These are phyloP conservation scores for Jacaranda copaia DNA, from an alignment of 257 asterid genomes.

Conservation along the genomic window DNA sequence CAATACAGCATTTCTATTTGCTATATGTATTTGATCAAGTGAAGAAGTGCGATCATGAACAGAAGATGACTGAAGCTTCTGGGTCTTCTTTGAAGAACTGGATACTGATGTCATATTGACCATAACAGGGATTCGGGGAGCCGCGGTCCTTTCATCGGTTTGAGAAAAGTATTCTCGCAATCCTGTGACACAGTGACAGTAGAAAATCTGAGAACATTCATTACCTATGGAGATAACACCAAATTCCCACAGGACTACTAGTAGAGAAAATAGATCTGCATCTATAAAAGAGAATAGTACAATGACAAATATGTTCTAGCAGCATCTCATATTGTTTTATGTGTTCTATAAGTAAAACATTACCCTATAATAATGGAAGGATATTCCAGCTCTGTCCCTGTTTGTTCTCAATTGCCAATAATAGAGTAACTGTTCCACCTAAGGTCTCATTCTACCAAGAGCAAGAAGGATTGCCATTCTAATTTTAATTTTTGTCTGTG, in stretches of 20 bases:
- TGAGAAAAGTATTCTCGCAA: slow-evolving; percentile 90
- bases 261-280: slow-evolving; percentile 19
- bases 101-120: slow-evolving; percentile 90
- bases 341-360: slow-evolving; percentile 4
- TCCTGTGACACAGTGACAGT: slow-evolving; percentile 72
- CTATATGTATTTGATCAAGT: slow-evolving; percentile 78
- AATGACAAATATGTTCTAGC: neutral
- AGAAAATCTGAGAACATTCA: slow-evolving; percentile 33
- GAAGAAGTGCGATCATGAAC: slow-evolving; percentile 79
- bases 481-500: neutral
- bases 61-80: slow-evolving; percentile 64
- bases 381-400: neutral
- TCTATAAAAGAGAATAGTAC: slow-evolving; percentile 17
- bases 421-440: slow-evolving; percentile 12
- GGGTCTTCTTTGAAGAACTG: slow-evolving; percentile 66
- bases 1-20: slow-evolving; percentile 69
- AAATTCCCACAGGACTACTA: slow-evolving; percentile 9
- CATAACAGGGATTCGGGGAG: slow-evolving; percentile 98
- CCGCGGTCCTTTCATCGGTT: slow-evolving; percentile 88
- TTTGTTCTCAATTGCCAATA: slow-evolving; percentile 7
- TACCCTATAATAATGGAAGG: slow-evolving; percentile 19
- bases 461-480: slow-evolving; percentile 2
- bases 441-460: slow-evolving; percentile 17
- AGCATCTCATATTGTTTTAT: slow-evolving; percentile 22
- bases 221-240: slow-evolving; percentile 9